phyloP scores from a whole-genome alignment of 345 rosid genomes.

The Salix koriyanagi region DNA sequence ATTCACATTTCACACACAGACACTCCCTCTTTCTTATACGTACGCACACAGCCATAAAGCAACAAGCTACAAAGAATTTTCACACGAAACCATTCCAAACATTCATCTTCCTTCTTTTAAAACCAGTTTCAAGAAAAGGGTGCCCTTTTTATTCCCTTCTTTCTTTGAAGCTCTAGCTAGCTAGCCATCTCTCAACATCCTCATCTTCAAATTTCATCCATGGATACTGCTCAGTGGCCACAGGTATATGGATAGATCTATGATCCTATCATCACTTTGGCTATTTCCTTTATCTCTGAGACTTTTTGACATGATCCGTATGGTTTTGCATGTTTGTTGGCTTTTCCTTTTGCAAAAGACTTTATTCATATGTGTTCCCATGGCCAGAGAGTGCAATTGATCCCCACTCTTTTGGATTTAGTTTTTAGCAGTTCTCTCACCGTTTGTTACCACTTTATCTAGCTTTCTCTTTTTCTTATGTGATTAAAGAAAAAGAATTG shows the following conservation, averaged over 20 bases:
- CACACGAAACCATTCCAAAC: conserved; percentile 39
- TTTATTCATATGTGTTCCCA: conserved; percentile 16
- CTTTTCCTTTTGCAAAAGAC: conserved; percentile 15
- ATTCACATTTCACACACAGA: not conserved
- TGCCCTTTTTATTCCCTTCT: conserved; percentile 17
- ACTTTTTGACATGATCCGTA: not conserved
- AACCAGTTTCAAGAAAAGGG: conserved; percentile 19
- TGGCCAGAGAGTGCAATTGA: conserved; percentile 34
- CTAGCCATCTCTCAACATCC: conserved; percentile 8
- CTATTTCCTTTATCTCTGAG: not conserved
- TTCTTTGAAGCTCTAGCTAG: not conserved
- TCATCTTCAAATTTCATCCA: conserved; percentile 45
- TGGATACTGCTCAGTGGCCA: conserved; percentile 98
- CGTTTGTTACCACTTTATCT: conserved; percentile 35
- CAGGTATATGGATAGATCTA: conserved; percentile 56
- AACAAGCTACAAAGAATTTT: conserved; percentile 31
- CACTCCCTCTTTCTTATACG: not conserved
- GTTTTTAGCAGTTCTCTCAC: conserved; percentile 24
- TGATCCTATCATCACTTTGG: not conserved
- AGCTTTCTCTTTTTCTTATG: conserved; percentile 36
- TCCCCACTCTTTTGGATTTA: conserved; percentile 41
- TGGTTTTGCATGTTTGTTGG: conserved; percentile 10
- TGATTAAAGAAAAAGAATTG: conserved; percentile 4
- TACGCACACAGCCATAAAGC: conserved; percentile 10
- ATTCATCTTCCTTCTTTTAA: conserved; percentile 35